Evolutionary conservation across 257 asterid genomes (phyloP), one percentile per base, ranked within the genome.

Genomic region (Plantago ovata): DNA sequence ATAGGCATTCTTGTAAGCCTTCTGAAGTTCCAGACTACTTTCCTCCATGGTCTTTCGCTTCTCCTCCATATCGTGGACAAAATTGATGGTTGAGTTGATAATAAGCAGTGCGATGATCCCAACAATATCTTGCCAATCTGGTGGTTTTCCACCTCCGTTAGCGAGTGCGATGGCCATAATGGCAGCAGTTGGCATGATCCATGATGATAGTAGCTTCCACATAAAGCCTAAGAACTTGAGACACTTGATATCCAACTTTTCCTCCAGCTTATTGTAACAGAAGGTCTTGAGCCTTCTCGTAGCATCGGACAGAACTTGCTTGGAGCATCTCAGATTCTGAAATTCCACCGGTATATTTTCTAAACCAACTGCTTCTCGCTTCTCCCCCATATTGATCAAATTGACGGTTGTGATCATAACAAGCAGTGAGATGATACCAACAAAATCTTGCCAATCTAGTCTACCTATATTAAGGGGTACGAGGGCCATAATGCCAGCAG

Each of bases 161-260:
- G 98, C 96, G 54, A 87, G 71, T 0, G 70, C 98, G 60, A 87
- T 91, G 0, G 98, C 96, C 95, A 91, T 91, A 1, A 91, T 1
- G 3, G 98, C 98, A 0, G 98, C 98, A 41, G 89, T 90, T 68
- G 87, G 96, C 98, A 91, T 91, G 23, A 91, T 96, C 96, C 96
- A 87, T 42, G 96, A 85, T 12, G 83, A n/a, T n/a, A 91, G 84
- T n/a, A 96, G 98, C 70, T 91, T 91, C 98, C 98, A 91, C 98
- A 91, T 91, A 53, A 91, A 91, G 8, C 97, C 97, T 4, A 89
- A 78, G 41, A 89, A 89, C 69, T 86, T 86, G 43, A 89, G 94
- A 11, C 87, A 0, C 48, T 91, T 91, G 84, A 83, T 91, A 66
- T 87, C 96, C 92, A 74, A 87, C 84, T 67, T 73, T 67, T 86